These are phyloP conservation scores for Porcisia hertigi DNA, from an alignment of 208 protist genomes.

Conservation along the genomic window DNA sequence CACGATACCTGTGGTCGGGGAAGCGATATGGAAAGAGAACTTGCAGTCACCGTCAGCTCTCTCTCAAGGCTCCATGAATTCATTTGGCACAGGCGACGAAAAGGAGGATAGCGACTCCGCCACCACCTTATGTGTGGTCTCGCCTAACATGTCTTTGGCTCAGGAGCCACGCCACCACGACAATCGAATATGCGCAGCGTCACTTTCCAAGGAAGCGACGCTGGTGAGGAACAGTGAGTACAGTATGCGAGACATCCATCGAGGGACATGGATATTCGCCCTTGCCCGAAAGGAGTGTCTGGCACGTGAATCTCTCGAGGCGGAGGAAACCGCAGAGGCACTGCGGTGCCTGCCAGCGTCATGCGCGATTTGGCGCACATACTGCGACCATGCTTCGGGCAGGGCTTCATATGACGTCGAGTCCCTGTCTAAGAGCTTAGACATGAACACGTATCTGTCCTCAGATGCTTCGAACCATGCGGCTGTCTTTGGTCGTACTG, in stretches of 20 bases:
- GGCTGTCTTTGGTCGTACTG: background rate
- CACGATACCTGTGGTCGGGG: no score
- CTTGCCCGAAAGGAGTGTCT: conserved; percentile 55
- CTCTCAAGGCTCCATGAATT: no score
- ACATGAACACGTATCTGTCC: background rate
- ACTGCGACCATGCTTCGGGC: background rate
- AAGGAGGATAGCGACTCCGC: background rate
- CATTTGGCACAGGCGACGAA: background rate
- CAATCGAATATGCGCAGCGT: background rate
- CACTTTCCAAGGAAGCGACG: background rate
- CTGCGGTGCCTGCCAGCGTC: conserved; percentile 37
- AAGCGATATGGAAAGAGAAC: background rate
- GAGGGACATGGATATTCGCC: conserved; percentile 27
- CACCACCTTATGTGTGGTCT: background rate
- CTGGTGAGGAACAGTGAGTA: background rate
- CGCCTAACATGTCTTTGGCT: background rate
- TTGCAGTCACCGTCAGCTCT: background rate
- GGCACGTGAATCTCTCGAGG: conserved; percentile 47
- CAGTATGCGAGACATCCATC: conserved; percentile 19
- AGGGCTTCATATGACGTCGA: conserved; percentile 2
- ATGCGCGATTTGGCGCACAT: conserved; percentile 14
- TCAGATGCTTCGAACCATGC: background rate
- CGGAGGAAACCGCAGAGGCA: conserved; percentile 40
- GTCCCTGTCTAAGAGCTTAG: background rate
- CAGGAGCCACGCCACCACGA: background rate